Evolutionary conservation across 192 early-diverging fungal genomes (phyloP).

Genomic region (Haplosporangium gracile): DNA sequence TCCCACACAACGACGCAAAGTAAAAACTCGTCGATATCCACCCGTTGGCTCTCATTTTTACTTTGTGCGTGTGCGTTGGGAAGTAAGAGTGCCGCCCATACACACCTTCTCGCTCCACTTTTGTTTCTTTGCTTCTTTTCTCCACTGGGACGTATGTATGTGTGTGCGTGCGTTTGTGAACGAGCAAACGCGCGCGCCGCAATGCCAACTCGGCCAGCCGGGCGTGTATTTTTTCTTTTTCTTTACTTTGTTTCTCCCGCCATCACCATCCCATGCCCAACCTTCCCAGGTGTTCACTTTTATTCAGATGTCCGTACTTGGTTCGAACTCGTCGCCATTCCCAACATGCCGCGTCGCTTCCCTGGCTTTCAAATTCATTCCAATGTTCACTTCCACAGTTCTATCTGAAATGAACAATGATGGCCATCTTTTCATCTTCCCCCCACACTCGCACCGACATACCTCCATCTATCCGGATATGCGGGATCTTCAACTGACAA

Average conservation of each 20-base stretch:
- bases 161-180: neutral
- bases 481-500: neutral
- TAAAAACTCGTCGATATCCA: neutral
- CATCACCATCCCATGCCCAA: too few species aligned
- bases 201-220: neutral
- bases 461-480: neutral
- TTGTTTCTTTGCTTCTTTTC: neutral
- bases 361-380: neutral
- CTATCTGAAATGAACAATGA: neutral
- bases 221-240: neutral
- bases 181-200: neutral
- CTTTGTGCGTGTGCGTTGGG: neutral
- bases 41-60: constrained; percentile 1
- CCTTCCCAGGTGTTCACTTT: neutral
- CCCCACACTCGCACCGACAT: neutral
- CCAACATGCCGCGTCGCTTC: neutral
- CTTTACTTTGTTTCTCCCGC: neutral
- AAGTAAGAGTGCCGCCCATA: neutral
- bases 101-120: neutral
- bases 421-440: neutral
- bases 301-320: neutral
- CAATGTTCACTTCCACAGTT: neutral
- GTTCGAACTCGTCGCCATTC: neutral
- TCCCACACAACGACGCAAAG: neutral
- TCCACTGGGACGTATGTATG: neutral